A percentile compares a stretch with the other conserved stretches of the same genome.
Conservation (phyloP, 345 rosid species). For the Tarenaya hassleriana region DNA sequence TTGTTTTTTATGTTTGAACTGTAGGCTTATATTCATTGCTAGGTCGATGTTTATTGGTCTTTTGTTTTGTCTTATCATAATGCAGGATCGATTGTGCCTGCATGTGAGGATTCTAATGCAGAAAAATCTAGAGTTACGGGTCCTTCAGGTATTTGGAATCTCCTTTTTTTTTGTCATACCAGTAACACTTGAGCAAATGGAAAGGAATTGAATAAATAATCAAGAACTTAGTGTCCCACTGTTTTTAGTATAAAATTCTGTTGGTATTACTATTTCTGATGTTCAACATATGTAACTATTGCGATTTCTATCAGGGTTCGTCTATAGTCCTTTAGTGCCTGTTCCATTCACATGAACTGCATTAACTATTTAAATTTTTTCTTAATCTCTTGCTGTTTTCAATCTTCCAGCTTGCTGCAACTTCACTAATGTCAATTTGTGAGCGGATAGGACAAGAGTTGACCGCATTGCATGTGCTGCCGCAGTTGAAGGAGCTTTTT, state of each 20-base stretch:
- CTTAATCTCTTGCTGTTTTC: slow-evolving; percentile 16
- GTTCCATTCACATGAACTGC: slow-evolving; percentile 15
- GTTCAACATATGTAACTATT: slow-evolving; percentile 10
- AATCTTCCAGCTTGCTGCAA: slow-evolving; percentile 66
- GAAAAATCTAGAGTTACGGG: slow-evolving; percentile 52
- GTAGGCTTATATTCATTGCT: slow-evolving; percentile 11
- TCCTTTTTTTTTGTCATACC: neutral
- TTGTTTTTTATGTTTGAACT: slow-evolving; percentile 15
- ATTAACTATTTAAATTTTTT: slow-evolving; percentile 13
- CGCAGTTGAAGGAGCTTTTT: slow-evolving; percentile 82
- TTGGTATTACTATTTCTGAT: slow-evolving; percentile 7
- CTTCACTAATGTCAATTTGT: slow-evolving; percentile 64
- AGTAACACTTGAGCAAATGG: slow-evolving; percentile 7
- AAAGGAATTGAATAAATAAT: slow-evolving; percentile 10
- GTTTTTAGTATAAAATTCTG: neutral
- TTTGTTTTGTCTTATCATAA: slow-evolving; percentile 23
- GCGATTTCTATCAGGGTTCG: neutral
- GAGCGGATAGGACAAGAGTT: slow-evolving; percentile 88
- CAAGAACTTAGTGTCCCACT: slow-evolving; percentile 6
- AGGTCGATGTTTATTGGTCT: slow-evolving; percentile 14
- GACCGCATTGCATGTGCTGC: slow-evolving; percentile 78
- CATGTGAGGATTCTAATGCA: slow-evolving; percentile 71
- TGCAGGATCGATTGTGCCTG: slow-evolving; percentile 60
- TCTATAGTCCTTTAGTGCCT: slow-evolving; percentile 7
- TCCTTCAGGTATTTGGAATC: slow-evolving; percentile 61